Evolutionary conservation across 176 grass and related monocot species (phyloP).

Genomic region (Calamus simplicifolius): DNA sequence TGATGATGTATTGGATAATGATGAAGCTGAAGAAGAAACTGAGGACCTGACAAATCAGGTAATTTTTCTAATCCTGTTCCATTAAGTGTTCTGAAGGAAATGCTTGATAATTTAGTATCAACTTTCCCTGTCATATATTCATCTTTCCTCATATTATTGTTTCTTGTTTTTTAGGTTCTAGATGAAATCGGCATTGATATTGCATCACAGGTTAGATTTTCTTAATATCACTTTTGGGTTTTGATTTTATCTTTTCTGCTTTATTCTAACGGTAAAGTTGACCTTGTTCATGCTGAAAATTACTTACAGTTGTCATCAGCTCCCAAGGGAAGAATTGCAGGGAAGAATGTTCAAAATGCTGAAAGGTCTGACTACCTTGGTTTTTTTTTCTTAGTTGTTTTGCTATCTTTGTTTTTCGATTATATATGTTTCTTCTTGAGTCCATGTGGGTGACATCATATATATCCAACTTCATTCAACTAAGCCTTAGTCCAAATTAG

Average conservation of each 20-base stretch:
- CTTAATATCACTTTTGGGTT: constrained; percentile 2
- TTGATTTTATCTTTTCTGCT: constrained; percentile 7
- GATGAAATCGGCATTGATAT: constrained; percentile 96
- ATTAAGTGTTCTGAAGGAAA: too few relatives aligned
- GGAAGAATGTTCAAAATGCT: constrained; percentile 63
- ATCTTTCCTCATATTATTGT: not conserved
- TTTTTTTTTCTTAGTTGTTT: constrained; percentile 1
- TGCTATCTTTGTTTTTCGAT: not conserved
- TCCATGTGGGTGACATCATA: too few relatives aligned
- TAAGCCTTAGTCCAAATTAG: too few relatives aligned
- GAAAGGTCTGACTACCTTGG: constrained; percentile 51
- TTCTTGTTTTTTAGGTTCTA: constrained; percentile 58
- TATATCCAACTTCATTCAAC: too few relatives aligned
- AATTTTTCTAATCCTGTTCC: not conserved
- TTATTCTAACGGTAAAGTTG: constrained; percentile 1
- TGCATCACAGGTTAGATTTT: constrained; percentile 70
- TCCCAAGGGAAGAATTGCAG: constrained; percentile 78
- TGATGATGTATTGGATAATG: constrained; percentile 66
- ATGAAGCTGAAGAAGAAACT: constrained; percentile 84
- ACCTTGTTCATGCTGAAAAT: constrained; percentile 2
- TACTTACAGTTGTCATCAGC: constrained; percentile 65
- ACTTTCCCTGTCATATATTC: too few relatives aligned
- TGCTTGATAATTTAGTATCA: too few relatives aligned
- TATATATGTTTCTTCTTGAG: too few relatives aligned
- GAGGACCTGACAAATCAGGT: constrained; percentile 91